Conservation (phyloP, 1,284 basidiomycete species). For the Tremellales sp. region DNA sequence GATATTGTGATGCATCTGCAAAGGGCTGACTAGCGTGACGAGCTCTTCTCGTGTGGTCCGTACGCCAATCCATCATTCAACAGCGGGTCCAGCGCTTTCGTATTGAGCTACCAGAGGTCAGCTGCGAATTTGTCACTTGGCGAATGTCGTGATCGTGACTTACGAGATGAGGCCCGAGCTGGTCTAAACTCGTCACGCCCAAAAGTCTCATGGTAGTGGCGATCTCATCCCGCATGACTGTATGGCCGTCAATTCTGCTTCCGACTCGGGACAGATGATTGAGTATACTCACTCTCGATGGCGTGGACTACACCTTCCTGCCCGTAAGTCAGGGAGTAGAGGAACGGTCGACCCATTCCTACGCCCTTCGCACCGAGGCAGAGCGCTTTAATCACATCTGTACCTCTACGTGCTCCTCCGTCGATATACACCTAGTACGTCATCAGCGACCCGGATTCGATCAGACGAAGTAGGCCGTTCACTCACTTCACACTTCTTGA, state of each 20-base stretch:
- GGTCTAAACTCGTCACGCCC: neutral
- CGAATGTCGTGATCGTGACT: neutral
- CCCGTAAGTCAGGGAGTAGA: conserved; percentile 49
- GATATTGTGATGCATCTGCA: neutral
- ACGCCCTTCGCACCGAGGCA: conserved; percentile 53
- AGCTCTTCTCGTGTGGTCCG: neutral
- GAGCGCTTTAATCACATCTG: conserved; percentile 52
- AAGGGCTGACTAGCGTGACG: neutral
- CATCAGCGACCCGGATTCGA: neutral
- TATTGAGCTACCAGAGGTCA: neutral
- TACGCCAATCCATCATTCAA: neutral
- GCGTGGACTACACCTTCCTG: conserved; percentile 49
- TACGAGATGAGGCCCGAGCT: neutral
- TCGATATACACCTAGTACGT: conserved; percentile 44
- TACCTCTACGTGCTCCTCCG: conserved; percentile 51
- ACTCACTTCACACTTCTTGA: conserved; percentile 44
- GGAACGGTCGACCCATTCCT: conserved; percentile 50
- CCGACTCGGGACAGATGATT: too few relatives aligned
- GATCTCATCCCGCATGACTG: neutral
- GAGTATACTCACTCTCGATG: conserved; percentile 51
- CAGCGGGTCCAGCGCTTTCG: neutral
- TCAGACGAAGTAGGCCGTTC: neutral
- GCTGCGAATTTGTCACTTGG: neutral
- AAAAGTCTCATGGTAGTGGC: neutral
- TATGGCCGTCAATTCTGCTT: too few relatives aligned